These are phyloP conservation scores for Pythium dissotocum DNA, from an alignment of 352 stramenopile species.

Conservation along the genomic window DNA sequence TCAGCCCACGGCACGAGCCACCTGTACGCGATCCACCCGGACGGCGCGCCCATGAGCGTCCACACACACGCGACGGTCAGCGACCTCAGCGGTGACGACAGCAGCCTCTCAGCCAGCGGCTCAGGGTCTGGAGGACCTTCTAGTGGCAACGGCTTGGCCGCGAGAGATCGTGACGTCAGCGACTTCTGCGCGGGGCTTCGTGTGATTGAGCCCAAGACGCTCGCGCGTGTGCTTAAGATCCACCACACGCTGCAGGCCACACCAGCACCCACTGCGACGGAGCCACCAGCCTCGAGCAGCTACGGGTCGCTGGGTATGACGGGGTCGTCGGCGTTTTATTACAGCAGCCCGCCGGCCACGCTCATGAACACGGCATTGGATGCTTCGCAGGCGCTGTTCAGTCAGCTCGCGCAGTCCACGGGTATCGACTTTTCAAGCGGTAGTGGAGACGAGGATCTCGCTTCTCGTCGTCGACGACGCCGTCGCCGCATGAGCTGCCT, in stretches of 20 bases:
- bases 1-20: conserved; percentile 85
- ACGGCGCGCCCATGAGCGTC: conserved; percentile 64
- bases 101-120: background rate
- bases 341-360: conserved; percentile 26
- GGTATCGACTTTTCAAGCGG: conserved; percentile 44
- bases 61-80: conserved; percentile 63
- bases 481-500: conserved; percentile 63
- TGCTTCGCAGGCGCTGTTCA: conserved; percentile 67
- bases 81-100: background rate
- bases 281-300: conserved; percentile 31
- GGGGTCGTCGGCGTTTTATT: conserved; percentile 22
- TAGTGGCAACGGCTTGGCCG: background rate
- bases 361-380: conserved; percentile 69
- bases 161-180: conserved; percentile 46
- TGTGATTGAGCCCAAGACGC: conserved; percentile 58
- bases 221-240: conserved; percentile 74
- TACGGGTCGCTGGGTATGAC: conserved; percentile 20
- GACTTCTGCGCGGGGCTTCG: conserved; percentile 78
- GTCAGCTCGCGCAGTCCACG: conserved; percentile 63
- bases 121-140: background rate
- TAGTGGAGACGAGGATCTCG: conserved; percentile 42
- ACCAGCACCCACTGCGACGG: conserved; percentile 16
- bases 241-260: conserved; percentile 53
- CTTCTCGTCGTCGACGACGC: conserved; percentile 46
- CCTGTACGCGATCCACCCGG: conserved; percentile 77